Conservation (phyloP, 345 rosid species). For the Fremontodendron californicum region DNA sequence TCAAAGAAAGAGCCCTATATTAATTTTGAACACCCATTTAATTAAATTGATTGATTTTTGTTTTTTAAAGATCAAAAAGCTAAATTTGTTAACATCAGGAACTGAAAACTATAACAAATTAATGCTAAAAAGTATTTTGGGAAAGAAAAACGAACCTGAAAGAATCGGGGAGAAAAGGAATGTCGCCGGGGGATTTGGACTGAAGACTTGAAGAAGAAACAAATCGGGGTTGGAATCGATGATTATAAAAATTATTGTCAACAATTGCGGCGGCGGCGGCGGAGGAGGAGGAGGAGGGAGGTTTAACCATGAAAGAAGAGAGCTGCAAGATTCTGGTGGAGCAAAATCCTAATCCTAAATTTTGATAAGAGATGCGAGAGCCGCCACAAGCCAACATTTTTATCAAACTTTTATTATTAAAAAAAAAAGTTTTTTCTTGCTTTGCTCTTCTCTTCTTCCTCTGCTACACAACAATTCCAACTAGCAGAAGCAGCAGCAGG, state of each 20-base stretch:
- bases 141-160: constrained; percentile 43
- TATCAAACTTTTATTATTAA: background rate
- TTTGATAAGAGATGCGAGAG: constrained; percentile 58
- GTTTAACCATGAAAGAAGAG: constrained; percentile 47
- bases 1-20: background rate
- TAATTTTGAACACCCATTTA: background rate
- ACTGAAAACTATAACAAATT: background rate
- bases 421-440: background rate
- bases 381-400: constrained; percentile 56
- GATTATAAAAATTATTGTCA: constrained; percentile 9
- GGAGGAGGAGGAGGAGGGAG: constrained; percentile 19
- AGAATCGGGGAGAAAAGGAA: constrained; percentile 45
- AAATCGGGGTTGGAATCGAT: constrained; percentile 31
- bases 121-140: background rate
- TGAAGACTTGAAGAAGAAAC: constrained; percentile 36
- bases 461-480: background rate
- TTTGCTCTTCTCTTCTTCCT: background rate
- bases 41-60: background rate
- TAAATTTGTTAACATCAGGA: background rate
- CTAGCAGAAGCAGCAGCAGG: background rate
- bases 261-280: background rate
- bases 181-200: constrained; percentile 43
- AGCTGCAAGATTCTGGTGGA: constrained; percentile 40
- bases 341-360: constrained; percentile 47
- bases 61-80: background rate